A percentile compares a stretch with the other conserved stretches of the same genome.
Conservation (phyloP, 192 early-diverging fungal genomes). For the Bifiguratus adelaidae region DNA sequence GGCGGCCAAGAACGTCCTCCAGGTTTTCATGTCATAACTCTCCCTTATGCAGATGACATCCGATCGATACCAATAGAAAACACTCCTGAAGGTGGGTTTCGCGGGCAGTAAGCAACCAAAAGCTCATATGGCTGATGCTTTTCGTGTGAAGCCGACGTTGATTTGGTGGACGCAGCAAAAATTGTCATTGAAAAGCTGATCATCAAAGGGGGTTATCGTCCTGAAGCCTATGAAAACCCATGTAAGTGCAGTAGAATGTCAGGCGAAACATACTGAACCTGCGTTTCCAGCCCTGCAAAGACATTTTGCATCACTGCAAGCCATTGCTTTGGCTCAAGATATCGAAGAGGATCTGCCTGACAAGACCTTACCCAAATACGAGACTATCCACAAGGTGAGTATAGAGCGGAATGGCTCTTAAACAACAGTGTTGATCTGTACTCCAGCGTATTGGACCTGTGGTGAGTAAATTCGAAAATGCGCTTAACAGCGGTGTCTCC, state of each 20-base stretch:
- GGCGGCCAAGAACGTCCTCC: slow-evolving; percentile 36
- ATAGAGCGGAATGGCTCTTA: background rate
- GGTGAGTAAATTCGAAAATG: slow-evolving; percentile 18
- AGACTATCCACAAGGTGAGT: slow-evolving; percentile 1
- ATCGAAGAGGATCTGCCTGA: slow-evolving; percentile 24
- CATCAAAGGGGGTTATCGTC: slow-evolving; percentile 26
- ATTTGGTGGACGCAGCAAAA: slow-evolving; percentile 18
- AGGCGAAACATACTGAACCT: background rate
- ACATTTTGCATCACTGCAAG: slow-evolving; percentile 24
- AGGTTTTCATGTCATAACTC: slow-evolving; percentile 51
- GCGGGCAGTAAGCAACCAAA: too few relatives aligned
- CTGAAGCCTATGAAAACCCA: slow-evolving; percentile 29
- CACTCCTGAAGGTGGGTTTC: slow-evolving; percentile 7
- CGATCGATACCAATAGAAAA: slow-evolving; percentile 24
- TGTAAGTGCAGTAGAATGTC: slow-evolving; percentile 4
- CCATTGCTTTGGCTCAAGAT: slow-evolving; percentile 23
- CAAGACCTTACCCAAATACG: slow-evolving; percentile 12
- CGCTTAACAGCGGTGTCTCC: too few relatives aligned
- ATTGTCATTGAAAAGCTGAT: slow-evolving; percentile 19
- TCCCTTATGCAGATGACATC: slow-evolving; percentile 76
- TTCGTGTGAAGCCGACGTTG: slow-evolving; percentile 14
- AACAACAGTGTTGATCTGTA: slow-evolving; percentile 4
- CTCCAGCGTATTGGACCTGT: background rate
- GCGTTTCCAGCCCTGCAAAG: slow-evolving; percentile 19
- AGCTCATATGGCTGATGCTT: background rate